Base-by-base conservation (phyloP, 352 stramenopile species). In the Elongisporangium anandrum region DNA sequence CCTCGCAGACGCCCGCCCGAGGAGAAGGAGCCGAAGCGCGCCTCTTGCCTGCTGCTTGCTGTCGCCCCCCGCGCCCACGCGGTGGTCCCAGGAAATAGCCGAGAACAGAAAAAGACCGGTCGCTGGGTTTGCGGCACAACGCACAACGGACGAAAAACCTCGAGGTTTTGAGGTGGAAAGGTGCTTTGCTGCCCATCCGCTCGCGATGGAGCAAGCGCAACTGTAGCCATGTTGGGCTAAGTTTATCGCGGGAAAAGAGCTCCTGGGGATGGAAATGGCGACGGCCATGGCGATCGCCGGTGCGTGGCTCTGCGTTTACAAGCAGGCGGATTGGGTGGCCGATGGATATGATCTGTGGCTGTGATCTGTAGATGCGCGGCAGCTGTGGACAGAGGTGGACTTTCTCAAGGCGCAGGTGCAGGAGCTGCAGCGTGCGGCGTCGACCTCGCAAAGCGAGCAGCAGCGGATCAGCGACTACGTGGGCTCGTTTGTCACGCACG, bases 361-460 rank as follows among this genome's bases (percentile, higher is more conserved):
- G 49, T 21, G 52, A 17, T 22, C 10, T 61, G 63, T 55, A 72
- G 80, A 88, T 26, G 73, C 59, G 53, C 69, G 72, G 21, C 72
- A 86, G 52, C 55, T 90, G 21, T 85, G 77, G 77, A 67, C 55
- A 8, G 77, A 90, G 57, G 77, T 90, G 23, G 71, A 82, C 53
- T 69, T 77, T 17, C 68, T 90, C 51, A 90, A 87, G 59, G 53
- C 57, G 0, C 73, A 82, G 4, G 67, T 88, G 8, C 65, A 77
- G 2, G 59, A 81, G 13, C 63, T 90, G 19, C 71, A 79, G 50
- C 41, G 60, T 34, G 51, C 63, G 9, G 66, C 66, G 50, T 68
- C 63, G 12, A 29, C 62, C 1, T 49, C 67, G 6, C 56, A 65
- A 3, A 67, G 79, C 21, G 70, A 81, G 52, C 64, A 75, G 48